Conservation (phyloP, 768 basidiomycete genomes). For the Pseudohyphozyma bogoriensis region DNA sequence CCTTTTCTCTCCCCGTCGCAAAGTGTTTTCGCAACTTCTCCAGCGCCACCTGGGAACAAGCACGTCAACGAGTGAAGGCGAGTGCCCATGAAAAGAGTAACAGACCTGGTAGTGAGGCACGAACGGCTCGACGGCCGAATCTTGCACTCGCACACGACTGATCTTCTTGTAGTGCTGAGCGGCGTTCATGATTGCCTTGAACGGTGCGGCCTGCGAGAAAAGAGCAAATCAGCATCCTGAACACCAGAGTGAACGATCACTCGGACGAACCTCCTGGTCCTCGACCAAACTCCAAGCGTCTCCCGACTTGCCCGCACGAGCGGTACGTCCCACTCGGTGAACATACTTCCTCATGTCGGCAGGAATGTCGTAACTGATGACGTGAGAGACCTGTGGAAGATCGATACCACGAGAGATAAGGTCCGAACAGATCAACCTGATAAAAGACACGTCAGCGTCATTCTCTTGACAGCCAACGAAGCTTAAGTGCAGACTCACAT, state of each 20-base stretch:
- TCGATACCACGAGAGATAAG: slow-evolving; percentile 92
- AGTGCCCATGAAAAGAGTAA: background rate
- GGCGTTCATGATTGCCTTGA: slow-evolving; percentile 68
- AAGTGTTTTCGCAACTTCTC: slow-evolving; percentile 13
- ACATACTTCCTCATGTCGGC: slow-evolving; percentile 98
- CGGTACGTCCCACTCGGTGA: slow-evolving; percentile 91
- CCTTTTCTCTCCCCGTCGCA: slow-evolving; percentile 4
- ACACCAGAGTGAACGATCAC: slow-evolving; percentile 1
- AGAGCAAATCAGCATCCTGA: background rate
- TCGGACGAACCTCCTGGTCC: slow-evolving; percentile 55
- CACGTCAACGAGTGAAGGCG: background rate
- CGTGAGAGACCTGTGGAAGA: slow-evolving; percentile 80
- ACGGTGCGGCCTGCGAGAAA: slow-evolving; percentile 61
- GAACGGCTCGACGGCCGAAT: slow-evolving; percentile 52
- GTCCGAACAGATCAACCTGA: slow-evolving; percentile 89
- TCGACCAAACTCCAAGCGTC: slow-evolving; percentile 93
- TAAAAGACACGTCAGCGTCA: background rate
- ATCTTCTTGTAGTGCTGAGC: slow-evolving; percentile 61
- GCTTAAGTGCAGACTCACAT: slow-evolving; percentile 48
- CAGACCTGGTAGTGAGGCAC: slow-evolving; percentile 58
- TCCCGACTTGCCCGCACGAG: slow-evolving; percentile 77
- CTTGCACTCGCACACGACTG: slow-evolving; percentile 55
- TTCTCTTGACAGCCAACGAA: background rate
- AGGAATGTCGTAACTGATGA: slow-evolving; percentile 89
- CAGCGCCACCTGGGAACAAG: slow-evolving; percentile 8